Base-by-base conservation (phyloP, 768 basidiomycete species). In the Dacryopinax primogenitus region DNA sequence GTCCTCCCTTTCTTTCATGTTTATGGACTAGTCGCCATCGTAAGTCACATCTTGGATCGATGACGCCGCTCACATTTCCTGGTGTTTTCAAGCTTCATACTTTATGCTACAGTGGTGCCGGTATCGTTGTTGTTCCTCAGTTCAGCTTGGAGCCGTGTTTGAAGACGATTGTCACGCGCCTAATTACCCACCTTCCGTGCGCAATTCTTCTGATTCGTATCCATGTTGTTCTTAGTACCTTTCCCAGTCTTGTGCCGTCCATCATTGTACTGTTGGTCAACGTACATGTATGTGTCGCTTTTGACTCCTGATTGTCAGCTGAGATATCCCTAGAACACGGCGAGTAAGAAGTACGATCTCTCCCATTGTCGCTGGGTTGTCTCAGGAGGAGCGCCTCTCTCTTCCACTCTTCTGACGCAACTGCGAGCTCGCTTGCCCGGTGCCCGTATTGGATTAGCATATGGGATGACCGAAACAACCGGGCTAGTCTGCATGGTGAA, bases 331-430 rank as follows among this genome's bases (percentile, higher is more conserved):
- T 39, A 39, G 37, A 39, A n/a, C n/a, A 11, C 23, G 12, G 11
- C 23, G n/a, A 47, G 13, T 12, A n/a, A n/a, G n/a, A 77, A 80
- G 36, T 74, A 76, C 2, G 84, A 87, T 69, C 74, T 87, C 15
- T 83, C 80, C 68, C 81, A 79, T 0, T 70, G 89, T 1, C 71
- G 73, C 6, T 0, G 34, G 4, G 65, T 84, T 28, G 74, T 71
- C 4, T 80, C 79, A 66, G 87, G 87, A 3, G 88, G 85, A 0
- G 86, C 87, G 1, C 83, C 87, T 69, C 80, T 88, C 23, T 85
- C 88, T 0, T 79, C 80, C 0, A 76, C 81, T 21, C 76, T 90
- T 6, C 75, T 75, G 0, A 71, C 74, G 18, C 79, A 78, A 63
- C 70, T 86, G 15, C 62, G 69, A n/a, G 61, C 71, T 61, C 47